Percentiles rank a stretch among this genome's conserved stretches.
These are phyloP conservation scores for Combretum micranthum DNA, from an alignment of 345 rosid genomes.

Conservation along the genomic window DNA sequence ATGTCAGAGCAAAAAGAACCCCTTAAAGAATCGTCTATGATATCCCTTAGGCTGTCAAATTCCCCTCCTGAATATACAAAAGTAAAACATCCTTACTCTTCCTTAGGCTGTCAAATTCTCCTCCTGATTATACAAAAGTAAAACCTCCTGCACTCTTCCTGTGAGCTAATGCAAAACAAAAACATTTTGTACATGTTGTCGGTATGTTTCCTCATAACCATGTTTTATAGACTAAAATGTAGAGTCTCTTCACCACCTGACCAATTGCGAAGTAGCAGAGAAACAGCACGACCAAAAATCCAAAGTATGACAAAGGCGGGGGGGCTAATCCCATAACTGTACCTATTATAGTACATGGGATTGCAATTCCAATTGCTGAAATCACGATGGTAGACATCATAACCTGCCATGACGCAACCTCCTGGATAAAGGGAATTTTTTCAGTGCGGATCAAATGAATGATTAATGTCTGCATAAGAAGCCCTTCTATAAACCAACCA, in stretches of 20 bases:
- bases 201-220: conserved; percentile 33
- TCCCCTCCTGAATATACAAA: too few relatives aligned
- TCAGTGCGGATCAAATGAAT: conserved; percentile 60
- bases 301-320: conserved; percentile 47
- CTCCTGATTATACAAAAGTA: too few relatives aligned
- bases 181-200: too few relatives aligned
- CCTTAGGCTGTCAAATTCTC: too few relatives aligned
- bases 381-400: conserved; percentile 38
- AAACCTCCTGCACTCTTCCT: too few relatives aligned
- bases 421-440: conserved; percentile 57
- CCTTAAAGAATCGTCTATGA: too few relatives aligned
- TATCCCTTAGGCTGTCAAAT: too few relatives aligned
- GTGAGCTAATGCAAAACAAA: too few relatives aligned
- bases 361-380: conserved; percentile 45
- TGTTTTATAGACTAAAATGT: conserved; percentile 38
- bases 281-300: conserved; percentile 50
- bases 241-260: conserved; percentile 51
- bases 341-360: conserved; percentile 38
- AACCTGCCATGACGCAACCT: conserved; percentile 57
- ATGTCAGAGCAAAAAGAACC: too few relatives aligned
- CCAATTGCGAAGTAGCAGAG: conserved; percentile 50
- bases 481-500: conserved; percentile 59
- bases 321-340: conserved; percentile 29
- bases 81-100: too few relatives aligned
- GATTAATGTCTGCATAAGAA: conserved; percentile 59